These are phyloP conservation scores for Groenewaldozyma salmanticensis DNA, from an alignment of 805 yeast genomes.

Conservation along the genomic window DNA sequence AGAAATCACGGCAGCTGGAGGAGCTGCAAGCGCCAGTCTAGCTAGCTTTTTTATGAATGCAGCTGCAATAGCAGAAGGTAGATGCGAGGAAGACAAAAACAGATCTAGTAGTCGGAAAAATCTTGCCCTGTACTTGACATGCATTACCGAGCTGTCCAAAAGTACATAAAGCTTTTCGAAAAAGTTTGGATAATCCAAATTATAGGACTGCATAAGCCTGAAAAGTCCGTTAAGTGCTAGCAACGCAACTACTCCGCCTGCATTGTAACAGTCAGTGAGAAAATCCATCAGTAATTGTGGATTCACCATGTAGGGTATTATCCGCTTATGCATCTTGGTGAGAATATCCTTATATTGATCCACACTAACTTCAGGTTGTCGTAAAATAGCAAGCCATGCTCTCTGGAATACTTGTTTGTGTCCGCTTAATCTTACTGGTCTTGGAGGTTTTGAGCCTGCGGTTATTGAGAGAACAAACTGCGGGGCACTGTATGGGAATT, in stretches of 20 bases:
- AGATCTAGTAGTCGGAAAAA: slow-evolving; percentile 80
- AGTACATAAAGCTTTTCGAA: slow-evolving; percentile 73
- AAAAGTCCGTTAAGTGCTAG: slow-evolving; percentile 82
- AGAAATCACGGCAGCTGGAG: slow-evolving; percentile 83
- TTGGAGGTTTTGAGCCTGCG: slow-evolving; percentile 24
- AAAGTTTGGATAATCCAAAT: slow-evolving; percentile 88
- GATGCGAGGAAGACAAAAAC: slow-evolving; percentile 78
- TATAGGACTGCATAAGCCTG: slow-evolving; percentile 69
- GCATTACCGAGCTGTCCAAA: slow-evolving; percentile 65
- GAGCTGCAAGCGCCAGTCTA: slow-evolving; percentile 61
- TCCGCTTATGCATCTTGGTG: slow-evolving; percentile 66
- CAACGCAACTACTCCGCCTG: slow-evolving; percentile 54
- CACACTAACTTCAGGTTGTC: slow-evolving; percentile 33
- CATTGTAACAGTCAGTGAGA: slow-evolving; percentile 72
- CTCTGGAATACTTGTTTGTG: slow-evolving; percentile 63
- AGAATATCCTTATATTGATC: slow-evolving; percentile 62
- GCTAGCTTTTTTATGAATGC: slow-evolving; percentile 81
- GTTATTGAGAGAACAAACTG: not conserved
- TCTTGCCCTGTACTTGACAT: slow-evolving; percentile 72
- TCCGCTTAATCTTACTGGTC: slow-evolving; percentile 31
- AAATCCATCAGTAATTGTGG: slow-evolving; percentile 90
- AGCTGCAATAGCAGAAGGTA: slow-evolving; percentile 75
- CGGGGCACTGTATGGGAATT: not conserved
- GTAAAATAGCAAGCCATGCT: slow-evolving; percentile 51
- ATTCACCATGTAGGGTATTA: slow-evolving; percentile 69